phyloP scores from a whole-genome alignment of 1,284 basidiomycete species.

The Leucoagaricus sp. region DNA sequence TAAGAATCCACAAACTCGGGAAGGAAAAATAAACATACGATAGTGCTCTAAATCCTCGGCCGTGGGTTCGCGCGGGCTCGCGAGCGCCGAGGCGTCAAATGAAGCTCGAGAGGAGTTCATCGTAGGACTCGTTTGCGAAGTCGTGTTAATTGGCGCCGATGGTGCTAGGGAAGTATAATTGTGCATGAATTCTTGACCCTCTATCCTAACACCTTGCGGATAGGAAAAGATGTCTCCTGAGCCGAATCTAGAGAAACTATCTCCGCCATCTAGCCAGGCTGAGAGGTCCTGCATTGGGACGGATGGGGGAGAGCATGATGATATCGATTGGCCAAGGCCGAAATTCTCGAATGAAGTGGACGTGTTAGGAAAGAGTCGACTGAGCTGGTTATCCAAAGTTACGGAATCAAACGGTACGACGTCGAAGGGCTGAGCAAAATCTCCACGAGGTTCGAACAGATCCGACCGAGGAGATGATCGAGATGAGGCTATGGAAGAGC shows the following conservation, averaged over 20 bases:
- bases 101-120: constrained; percentile 16
- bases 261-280: constrained; percentile 8
- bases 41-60: constrained; percentile 49
- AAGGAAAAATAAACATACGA: constrained; percentile 38
- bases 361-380: constrained; percentile 11
- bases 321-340: constrained; percentile 24
- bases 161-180: constrained; percentile 22
- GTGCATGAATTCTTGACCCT: constrained; percentile 18
- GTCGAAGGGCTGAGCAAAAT: constrained; percentile 27
- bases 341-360: constrained; percentile 24
- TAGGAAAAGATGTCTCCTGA: constrained; percentile 2
- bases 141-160: constrained; percentile 22
- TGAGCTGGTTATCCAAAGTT: constrained; percentile 30
- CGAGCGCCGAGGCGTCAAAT: constrained; percentile 25
- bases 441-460: constrained; percentile 30
- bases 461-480: constrained; percentile 37
- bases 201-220: constrained; percentile 3
- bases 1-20: not conserved
- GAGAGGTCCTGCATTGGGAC: constrained; percentile 14
- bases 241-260: constrained; percentile 5
- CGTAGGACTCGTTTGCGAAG: constrained; percentile 24
- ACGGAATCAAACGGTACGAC: constrained; percentile 30
- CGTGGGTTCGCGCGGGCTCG: constrained; percentile 25
- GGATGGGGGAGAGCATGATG: constrained; percentile 24
- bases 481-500: constrained; percentile 31